Conservation (phyloP, 2,329 filamentous ascomycete species). For the Didymella keratinophila region DNA sequence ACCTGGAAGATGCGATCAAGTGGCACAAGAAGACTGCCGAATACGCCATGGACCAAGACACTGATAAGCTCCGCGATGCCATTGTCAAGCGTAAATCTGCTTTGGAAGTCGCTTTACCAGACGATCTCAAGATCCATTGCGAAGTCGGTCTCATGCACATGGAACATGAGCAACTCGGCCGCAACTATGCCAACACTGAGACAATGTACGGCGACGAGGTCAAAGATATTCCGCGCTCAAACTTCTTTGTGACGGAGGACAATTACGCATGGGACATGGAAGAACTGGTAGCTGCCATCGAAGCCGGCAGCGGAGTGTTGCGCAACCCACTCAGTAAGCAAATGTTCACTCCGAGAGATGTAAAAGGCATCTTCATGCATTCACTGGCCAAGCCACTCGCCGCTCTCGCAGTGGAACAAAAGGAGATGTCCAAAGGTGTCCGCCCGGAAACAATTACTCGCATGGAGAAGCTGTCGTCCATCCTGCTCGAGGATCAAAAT, state of each 20-base stretch:
- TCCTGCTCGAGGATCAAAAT: constrained; percentile 41
- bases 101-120: constrained; percentile 36
- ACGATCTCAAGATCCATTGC: constrained; percentile 35
- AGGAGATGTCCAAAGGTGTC: constrained; percentile 45
- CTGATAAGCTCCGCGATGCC: constrained; percentile 36
- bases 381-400: constrained; percentile 36
- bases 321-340: constrained; percentile 46
- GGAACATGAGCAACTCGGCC: constrained; percentile 45
- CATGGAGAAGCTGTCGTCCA: constrained; percentile 39
- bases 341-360: constrained; percentile 48
- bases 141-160: constrained; percentile 48
- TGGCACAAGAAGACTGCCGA: constrained; percentile 33
- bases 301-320: constrained; percentile 41
- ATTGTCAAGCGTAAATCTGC: constrained; percentile 39
- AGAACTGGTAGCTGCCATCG: constrained; percentile 46
- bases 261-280: constrained; percentile 53
- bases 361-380: constrained; percentile 42
- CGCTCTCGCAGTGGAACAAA: constrained; percentile 42
- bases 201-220: constrained; percentile 48
- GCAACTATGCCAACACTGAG: constrained; percentile 47
- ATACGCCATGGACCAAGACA: constrained; percentile 19
- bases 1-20: constrained; percentile 37
- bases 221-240: constrained; percentile 43
- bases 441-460: constrained; percentile 39
- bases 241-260: constrained; percentile 51